Evolutionary conservation across 1,139 yeast genomes (phyloP).

Genomic region (Kluyveromyces sp.): DNA sequence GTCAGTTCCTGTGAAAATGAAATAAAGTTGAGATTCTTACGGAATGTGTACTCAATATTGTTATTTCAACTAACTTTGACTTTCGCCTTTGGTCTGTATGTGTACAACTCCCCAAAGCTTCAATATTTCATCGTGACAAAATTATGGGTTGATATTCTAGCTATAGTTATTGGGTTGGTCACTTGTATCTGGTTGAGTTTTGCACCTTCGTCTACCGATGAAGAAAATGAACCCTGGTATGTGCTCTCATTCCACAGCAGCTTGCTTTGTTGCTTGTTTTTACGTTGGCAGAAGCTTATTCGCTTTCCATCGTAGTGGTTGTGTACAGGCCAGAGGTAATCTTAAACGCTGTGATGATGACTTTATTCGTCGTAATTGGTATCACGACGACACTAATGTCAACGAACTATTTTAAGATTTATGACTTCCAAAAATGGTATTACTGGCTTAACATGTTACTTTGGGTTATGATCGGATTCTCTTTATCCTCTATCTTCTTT

Average conservation of each 20-base stretch:
- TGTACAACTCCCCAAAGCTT: slow-evolving; percentile 41
- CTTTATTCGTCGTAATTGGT: slow-evolving; percentile 64
- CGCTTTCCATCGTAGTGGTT: slow-evolving; percentile 61
- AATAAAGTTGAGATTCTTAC: slow-evolving; percentile 65
- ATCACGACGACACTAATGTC: slow-evolving; percentile 74
- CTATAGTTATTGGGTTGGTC: slow-evolving; percentile 51
- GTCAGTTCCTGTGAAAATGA: slow-evolving; percentile 74
- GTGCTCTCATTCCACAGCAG: slow-evolving; percentile 29
- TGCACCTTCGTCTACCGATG: slow-evolving; percentile 50
- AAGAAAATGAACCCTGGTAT: slow-evolving; percentile 25
- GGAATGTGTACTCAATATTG: slow-evolving; percentile 72
- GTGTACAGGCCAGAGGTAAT: slow-evolving; percentile 58
- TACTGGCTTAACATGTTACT: slow-evolving; percentile 46
- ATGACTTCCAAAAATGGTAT: slow-evolving; percentile 12
- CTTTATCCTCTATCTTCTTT: slow-evolving; percentile 62
- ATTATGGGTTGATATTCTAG: slow-evolving; percentile 52
- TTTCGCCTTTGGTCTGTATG: slow-evolving; percentile 48
- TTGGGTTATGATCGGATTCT: slow-evolving; percentile 67
- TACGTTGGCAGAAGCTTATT: slow-evolving; percentile 68
- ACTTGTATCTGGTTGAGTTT: slow-evolving; percentile 49
- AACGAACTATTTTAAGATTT: slow-evolving; percentile 52
- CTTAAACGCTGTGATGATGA: slow-evolving; percentile 63
- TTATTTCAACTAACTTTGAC: slow-evolving; percentile 59
- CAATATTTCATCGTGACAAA: slow-evolving; percentile 54
- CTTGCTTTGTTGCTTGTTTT: slow-evolving; percentile 54